A percentile compares a stretch with the other conserved stretches of the same genome.
Conservation (phyloP, 2,329 filamentous ascomycete genomes). For the Thermothelomyces thermophilus region DNA sequence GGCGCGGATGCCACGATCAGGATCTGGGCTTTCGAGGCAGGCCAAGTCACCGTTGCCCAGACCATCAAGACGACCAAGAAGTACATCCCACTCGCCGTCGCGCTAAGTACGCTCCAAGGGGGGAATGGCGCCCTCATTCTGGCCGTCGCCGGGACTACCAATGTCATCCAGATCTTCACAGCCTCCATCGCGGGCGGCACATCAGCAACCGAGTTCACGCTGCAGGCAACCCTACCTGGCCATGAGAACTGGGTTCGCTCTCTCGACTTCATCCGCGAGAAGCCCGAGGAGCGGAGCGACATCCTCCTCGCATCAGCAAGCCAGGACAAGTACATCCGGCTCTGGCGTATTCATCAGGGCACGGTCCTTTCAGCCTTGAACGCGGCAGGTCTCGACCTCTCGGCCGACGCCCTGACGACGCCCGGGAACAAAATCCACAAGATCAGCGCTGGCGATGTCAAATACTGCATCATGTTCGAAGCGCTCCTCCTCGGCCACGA, state of each 20-base stretch:
- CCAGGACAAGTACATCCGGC: conserved; percentile 92
- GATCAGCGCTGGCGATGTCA: conserved; percentile 53
- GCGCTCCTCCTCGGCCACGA: conserved; percentile 91
- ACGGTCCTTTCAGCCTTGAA: conserved; percentile 54
- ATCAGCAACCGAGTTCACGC: conserved; percentile 48
- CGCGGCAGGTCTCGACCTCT: conserved; percentile 48
- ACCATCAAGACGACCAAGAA: conserved; percentile 67
- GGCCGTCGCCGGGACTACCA: conserved; percentile 79
- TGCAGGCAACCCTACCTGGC: conserved; percentile 72
- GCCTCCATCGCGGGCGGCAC: conserved; percentile 28
- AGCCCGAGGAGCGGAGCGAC: conserved; percentile 49
- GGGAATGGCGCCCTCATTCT: conserved; percentile 57
- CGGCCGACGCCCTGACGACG: conserved; percentile 50
- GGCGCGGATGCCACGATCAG: conserved; percentile 69
- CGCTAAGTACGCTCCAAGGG: conserved; percentile 55
- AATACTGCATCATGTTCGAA: conserved; percentile 85
- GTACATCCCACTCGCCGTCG: conserved; percentile 75
- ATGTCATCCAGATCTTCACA: conserved; percentile 73
- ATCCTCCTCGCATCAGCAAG: conserved; percentile 85
- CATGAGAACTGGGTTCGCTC: conserved; percentile 95
- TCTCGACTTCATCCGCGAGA: conserved; percentile 67
- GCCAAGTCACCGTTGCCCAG: conserved; percentile 52
- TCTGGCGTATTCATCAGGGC: conserved; percentile 80
- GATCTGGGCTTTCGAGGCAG: conserved; percentile 59
- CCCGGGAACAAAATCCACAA: conserved; percentile 81